Conservation (phyloP, 2,329 filamentous ascomycete species). For the Stagonosporopsis cucurbitacearum region DNA sequence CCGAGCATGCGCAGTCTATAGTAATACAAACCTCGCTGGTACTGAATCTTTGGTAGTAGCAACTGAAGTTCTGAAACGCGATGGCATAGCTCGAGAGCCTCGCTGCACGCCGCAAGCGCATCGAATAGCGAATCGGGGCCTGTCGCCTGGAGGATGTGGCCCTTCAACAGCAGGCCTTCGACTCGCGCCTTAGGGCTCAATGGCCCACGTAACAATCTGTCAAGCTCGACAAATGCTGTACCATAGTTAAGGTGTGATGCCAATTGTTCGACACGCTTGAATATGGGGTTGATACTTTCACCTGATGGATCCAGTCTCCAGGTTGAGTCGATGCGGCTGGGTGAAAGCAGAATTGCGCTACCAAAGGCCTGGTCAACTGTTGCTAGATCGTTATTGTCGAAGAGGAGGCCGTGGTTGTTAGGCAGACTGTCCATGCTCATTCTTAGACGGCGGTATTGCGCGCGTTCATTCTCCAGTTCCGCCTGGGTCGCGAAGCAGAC, state of each 20-base stretch:
- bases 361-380: conserved; percentile 13
- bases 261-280: conserved; percentile 29
- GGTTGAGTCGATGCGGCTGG: conserved; percentile 2
- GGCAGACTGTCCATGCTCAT: conserved; percentile 5
- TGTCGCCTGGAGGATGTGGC: conserved; percentile 29
- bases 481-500: conserved; percentile 42
- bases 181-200: conserved; percentile 33
- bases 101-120: conserved; percentile 41
- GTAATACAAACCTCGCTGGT: conserved; percentile 33
- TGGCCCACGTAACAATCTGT: conserved; percentile 34
- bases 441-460: conserved; percentile 22
- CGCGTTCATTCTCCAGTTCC: conserved; percentile 41
- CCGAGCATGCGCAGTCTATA: conserved; percentile 33
- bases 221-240: conserved; percentile 32
- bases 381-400: conserved; percentile 6
- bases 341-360: conserved; percentile 22
- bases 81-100: conserved; percentile 39
- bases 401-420: neutral
- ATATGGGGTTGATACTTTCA: conserved; percentile 22
- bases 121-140: conserved; percentile 36
- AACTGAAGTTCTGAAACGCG: conserved; percentile 27
- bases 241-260: conserved; percentile 28
- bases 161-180: conserved; percentile 42
- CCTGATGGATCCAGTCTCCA: conserved; percentile 10
- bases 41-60: conserved; percentile 35